Base-by-base conservation (phyloP, 495 filamentous ascomycete genomes). In the Chaetomium tenue region DNA sequence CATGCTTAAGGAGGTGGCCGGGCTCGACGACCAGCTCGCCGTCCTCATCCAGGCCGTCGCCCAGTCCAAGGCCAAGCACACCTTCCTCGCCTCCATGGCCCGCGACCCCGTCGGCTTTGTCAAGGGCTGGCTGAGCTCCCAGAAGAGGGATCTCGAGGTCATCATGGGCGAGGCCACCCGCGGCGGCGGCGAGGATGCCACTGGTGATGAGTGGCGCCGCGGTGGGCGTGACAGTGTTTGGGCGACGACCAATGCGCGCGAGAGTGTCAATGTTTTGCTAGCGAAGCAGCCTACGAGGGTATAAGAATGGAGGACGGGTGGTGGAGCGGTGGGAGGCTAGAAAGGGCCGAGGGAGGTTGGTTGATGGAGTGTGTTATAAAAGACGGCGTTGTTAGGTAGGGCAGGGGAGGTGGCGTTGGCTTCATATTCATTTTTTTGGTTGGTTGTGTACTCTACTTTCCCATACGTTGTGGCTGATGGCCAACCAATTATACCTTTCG, bases 61-160 rank as follows among this genome's bases (percentile, higher is more conserved):
- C 26, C 84, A 91, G 64, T 87, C 87, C 22, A 91, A 93, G 66
- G 90, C 91, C 15, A 93, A 92, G 68, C 91, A 95, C 70, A 82
- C 85, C 51, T 98, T 98, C 77, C 86, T 92, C 70, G 85, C 84
- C 2, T 81, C 84, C 2, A 80, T 97, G 70, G 84, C 85, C 61
- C 83, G 86, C 63, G 93, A 98, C 68, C 94, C 94, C 0, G 91
- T 87, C 6, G 83, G 78, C 3, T 97, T 98, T 68, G 80, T 96
- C 39, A 84, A 83, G 58, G 82, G 86, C 67, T 98, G 93, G 94
- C 80, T 95, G 62, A 89, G 86, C 69, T 90, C 86, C 8, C 94
- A 98, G 81, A 89, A 89, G 71, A 78, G 94, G 54, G 94, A 98
- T 76, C 79, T 98, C 58, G 93, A 97, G 73, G 86, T 93, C 12